These are phyloP conservation scores for Fagus sylvatica DNA, from an alignment of 306 rosid species.

Conservation along the genomic window DNA sequence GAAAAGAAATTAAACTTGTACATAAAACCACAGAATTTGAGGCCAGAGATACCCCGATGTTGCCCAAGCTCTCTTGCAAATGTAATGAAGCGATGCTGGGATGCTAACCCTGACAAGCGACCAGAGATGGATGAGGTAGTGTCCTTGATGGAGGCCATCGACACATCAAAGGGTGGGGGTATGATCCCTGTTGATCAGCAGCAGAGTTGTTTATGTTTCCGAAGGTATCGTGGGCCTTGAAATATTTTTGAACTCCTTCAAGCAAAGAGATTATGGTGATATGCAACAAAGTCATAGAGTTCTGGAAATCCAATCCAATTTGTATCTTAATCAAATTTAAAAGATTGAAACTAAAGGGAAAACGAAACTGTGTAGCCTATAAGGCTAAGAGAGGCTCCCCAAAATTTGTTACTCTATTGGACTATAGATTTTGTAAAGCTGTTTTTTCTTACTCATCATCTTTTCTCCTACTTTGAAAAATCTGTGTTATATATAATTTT, in stretches of 20 bases:
- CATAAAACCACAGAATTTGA: slow-evolving; percentile 74
- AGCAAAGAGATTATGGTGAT: slow-evolving; percentile 21
- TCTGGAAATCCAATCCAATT: slow-evolving; percentile 33
- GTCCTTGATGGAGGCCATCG: slow-evolving; percentile 82
- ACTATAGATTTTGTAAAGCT: slow-evolving; percentile 66
- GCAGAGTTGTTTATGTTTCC: slow-evolving; percentile 88
- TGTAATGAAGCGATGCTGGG: slow-evolving; percentile 99
- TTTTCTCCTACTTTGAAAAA: slow-evolving; percentile 34
- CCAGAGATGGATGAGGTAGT: slow-evolving; percentile 99
- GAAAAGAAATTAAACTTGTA: slow-evolving; percentile 5
- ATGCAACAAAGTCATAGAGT: slow-evolving; percentile 7
- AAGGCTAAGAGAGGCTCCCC: slow-evolving; percentile 50
- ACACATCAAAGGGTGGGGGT: slow-evolving; percentile 96
- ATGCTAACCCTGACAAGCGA: slow-evolving; percentile 89
- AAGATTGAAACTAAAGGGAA: slow-evolving; percentile 43
- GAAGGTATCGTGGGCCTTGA: slow-evolving; percentile 86
- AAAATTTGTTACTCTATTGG: slow-evolving; percentile 44
- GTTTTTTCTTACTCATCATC: slow-evolving; percentile 32
- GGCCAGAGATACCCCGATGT: slow-evolving; percentile 98
- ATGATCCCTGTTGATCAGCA: slow-evolving; percentile 91
- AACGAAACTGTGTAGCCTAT: slow-evolving; percentile 40
- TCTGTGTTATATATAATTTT: slow-evolving; percentile 16
- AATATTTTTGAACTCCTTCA: slow-evolving; percentile 24
- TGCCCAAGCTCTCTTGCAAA: slow-evolving; percentile 97
- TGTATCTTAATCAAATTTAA: slow-evolving; percentile 49